phyloP scores from a whole-genome alignment of 148 eudicot genomes.

The Dysphania ambrosioides region DNA sequence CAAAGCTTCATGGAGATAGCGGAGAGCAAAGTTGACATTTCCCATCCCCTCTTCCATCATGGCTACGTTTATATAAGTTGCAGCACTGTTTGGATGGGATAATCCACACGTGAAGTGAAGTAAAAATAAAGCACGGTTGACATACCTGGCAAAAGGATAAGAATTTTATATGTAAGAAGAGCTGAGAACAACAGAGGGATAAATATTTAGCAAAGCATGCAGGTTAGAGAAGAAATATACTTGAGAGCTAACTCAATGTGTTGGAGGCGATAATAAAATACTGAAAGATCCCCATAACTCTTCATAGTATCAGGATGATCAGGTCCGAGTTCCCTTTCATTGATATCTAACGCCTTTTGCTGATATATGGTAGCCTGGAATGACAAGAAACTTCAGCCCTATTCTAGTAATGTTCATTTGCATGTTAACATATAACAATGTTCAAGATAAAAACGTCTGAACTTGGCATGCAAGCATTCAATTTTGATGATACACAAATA shows the following conservation, averaged over 20 bases:
- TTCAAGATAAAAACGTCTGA: neutral
- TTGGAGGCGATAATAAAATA: conserved; percentile 95
- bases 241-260: conserved; percentile 93
- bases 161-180: neutral
- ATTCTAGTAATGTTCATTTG: neutral
- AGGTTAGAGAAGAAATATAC: conserved; percentile 34
- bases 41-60: conserved; percentile 99
- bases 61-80: conserved; percentile 94
- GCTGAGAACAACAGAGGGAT: neutral
- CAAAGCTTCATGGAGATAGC: conserved; percentile 99
- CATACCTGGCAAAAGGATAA: conserved; percentile 55
- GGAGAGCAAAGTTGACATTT: conserved; percentile 88
- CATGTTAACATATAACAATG: no score
- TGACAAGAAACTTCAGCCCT: conserved; percentile 9
- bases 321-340: conserved; percentile 97
- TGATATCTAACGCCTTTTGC: conserved; percentile 96
- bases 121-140: conserved; percentile 87
- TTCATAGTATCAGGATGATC: conserved; percentile 99
- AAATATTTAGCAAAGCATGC: neutral
- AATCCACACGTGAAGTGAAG: conserved; percentile 96
- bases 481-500: neutral
- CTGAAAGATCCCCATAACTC: conserved; percentile 99
- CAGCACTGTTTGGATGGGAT: conserved; percentile 98
- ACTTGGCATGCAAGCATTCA: neutral
- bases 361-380: conserved; percentile 91